Evolutionary conservation across 257 asterid species (phyloP), one percentile per base, ranked within the genome.

Genomic region (Rhazya stricta): DNA sequence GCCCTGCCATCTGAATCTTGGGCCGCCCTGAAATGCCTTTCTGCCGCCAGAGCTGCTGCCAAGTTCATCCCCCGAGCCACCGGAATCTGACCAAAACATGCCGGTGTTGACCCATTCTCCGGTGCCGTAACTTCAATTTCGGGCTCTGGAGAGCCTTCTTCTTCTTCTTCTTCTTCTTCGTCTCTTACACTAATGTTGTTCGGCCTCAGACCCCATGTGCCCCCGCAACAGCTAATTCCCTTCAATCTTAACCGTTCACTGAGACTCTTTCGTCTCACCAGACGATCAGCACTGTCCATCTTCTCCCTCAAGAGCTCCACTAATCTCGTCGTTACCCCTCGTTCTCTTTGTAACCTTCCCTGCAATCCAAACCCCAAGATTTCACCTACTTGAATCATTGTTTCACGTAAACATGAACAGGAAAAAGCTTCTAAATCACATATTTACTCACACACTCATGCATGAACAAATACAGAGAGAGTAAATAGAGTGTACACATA

Each of bases 31-130:
- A 86, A 67, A 75, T 88, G 85, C 74, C 98, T 78, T 83, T 94
- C 98, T 1, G 95, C 95, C 3, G 90, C 95, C 81, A 94, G 71
- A 70, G 97, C 98, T 69, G 90, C 91, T 39, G 97, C 98, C 74
- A 91, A 67, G 70, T 90, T 91, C 97, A 84, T 90, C 79, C 96
- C 93, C 0, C 83, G 65, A 4, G 81, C 29, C 5, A 72, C 79
- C 84, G 90, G 86, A 13, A 77, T 81, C 6, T 42, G 83, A 18
- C 34, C 77, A 69, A 45, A 77, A 62, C 94, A 92, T 25, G 80
- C 82, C 78, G 82, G 79, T 19, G 71, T 34, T 18, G 81, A 75
- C 70, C 63, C 83, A 27, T 7, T 83, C 15, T 21, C 88, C 66
- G 76, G 76, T 27, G 71, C 61, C 1, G 67, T 3, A 30, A 36